Evolutionary conservation across 2,329 filamentous ascomycete genomes (phyloP).

Genomic region (Cercospora zeae-maydis): DNA sequence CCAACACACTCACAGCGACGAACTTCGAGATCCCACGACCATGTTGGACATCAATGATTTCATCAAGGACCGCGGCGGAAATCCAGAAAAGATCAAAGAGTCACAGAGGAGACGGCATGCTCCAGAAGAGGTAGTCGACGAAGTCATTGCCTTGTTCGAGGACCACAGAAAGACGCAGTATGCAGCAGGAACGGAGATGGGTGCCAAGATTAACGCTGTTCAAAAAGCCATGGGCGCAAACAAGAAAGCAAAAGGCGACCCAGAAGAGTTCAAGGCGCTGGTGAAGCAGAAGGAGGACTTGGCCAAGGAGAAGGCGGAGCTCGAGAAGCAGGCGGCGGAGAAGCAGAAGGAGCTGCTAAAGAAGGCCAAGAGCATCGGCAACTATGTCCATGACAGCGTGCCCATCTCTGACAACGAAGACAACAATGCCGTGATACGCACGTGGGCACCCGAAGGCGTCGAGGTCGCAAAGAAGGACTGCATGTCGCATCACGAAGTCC

Average conservation of each 20-base stretch:
- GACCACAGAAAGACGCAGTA: conserved; percentile 66
- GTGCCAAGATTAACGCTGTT: conserved; percentile 78
- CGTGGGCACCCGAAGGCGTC: conserved; percentile 75
- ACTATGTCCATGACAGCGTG: conserved; percentile 86
- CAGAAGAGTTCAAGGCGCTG: conserved; percentile 72
- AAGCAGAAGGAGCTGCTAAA: conserved; percentile 71
- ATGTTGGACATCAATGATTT: conserved; percentile 51
- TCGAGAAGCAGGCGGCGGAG: conserved; percentile 68
- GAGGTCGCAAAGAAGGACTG: conserved; percentile 69
- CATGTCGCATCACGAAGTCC: conserved; percentile 92
- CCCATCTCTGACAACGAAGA: conserved; percentile 79
- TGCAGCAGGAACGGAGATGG: conserved; percentile 68
- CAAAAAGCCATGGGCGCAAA: conserved; percentile 88
- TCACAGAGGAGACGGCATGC: conserved; percentile 81
- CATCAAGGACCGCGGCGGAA: conserved; percentile 75
- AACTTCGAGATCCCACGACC: not conserved
- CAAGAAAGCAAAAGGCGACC: conserved; percentile 93
- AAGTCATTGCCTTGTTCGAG: conserved; percentile 82
- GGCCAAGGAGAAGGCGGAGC: conserved; percentile 75
- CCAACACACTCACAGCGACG: not conserved
- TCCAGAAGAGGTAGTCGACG: conserved; percentile 79
- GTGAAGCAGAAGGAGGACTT: conserved; percentile 73
- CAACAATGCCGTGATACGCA: conserved; percentile 72
- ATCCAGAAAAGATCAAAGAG: conserved; percentile 87
- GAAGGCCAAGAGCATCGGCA: conserved; percentile 82